Percentiles rank a stretch among this genome's conserved stretches.
Evolutionary conservation across 805 yeast species (phyloP).

Genomic region (Pichia cabralensis): DNA sequence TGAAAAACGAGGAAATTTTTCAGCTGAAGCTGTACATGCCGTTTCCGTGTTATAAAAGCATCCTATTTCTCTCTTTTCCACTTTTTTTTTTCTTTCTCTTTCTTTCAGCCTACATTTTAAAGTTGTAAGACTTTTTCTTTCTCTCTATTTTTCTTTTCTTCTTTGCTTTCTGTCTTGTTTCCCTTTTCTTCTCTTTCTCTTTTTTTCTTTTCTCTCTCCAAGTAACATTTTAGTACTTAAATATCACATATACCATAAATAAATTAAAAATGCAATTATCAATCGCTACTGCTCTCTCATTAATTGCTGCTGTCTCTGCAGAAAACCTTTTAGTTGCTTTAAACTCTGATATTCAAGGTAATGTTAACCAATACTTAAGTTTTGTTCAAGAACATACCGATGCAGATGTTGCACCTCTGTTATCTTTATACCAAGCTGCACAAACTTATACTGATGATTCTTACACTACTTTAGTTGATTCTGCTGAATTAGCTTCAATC

Average conservation of each 20-base stretch:
- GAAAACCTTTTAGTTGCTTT: conserved; percentile 28
- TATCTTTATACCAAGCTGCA: conserved; percentile 25
- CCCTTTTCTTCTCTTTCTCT: not conserved
- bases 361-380: conserved; percentile 25
- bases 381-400: conserved; percentile 23
- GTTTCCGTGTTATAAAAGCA: too few species aligned
- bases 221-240: not conserved
- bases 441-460: conserved; percentile 34
- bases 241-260: not conserved
- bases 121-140: conserved; percentile 21
- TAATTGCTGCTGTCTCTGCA: conserved; percentile 15
- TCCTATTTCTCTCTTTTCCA: too few species aligned
- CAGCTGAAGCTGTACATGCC: too few species aligned
- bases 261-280: conserved; percentile 19
- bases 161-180: not conserved
- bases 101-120: too few species aligned
- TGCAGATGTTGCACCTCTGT: conserved; percentile 22
- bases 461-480: conserved; percentile 32
- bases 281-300: too few species aligned
- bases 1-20: too few species aligned
- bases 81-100: too few species aligned
- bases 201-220: not conserved
- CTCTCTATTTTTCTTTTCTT: not conserved
- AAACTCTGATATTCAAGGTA: conserved; percentile 26
- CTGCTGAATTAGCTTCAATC: conserved; percentile 11